Conservation (phyloP, 1,284 basidiomycete genomes). For the Bjerkandera adusta region DNA sequence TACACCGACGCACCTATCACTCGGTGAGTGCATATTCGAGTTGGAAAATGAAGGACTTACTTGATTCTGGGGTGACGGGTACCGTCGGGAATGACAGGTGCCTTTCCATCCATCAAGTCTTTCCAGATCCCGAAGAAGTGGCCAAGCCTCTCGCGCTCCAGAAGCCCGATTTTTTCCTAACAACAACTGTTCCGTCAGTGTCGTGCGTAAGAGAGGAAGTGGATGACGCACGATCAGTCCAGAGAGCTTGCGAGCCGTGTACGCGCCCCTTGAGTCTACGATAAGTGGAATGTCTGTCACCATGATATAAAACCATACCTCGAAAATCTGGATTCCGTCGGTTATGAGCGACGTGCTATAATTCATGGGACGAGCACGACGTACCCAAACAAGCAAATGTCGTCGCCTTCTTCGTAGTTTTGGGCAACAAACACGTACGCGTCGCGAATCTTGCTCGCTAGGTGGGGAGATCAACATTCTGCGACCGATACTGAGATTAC, state of each 20-base stretch:
- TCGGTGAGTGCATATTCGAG: not conserved
- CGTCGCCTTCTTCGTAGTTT: constrained; percentile 23
- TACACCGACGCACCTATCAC: constrained; percentile 25
- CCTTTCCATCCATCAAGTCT: constrained; percentile 13
- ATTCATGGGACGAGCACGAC: not conserved
- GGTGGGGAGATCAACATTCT: not conserved
- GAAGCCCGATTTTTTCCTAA: constrained; percentile 21
- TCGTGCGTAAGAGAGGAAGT: too few relatives aligned
- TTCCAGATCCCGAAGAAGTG: constrained; percentile 21
- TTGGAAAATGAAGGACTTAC: constrained; percentile 9
- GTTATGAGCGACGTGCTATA: not conserved
- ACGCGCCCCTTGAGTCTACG: constrained; percentile 21
- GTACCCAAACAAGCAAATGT: constrained; percentile 26
- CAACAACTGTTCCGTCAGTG: not conserved
- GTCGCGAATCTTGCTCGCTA: constrained; percentile 28
- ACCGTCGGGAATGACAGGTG: constrained; percentile 13
- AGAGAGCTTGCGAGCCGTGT: constrained; percentile 24
- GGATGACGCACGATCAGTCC: constrained; percentile 23
- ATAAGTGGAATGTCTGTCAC: not conserved
- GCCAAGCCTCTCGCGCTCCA: constrained; percentile 17
- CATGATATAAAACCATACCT: constrained; percentile 9
- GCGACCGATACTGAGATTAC: not conserved
- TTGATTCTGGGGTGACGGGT: constrained; percentile 17
- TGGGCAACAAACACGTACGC: constrained; percentile 26
- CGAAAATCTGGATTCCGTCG: constrained; percentile 10